phyloP scores from a whole-genome alignment of 805 yeast genomes.

The Kazachstania bromeliacearum region DNA sequence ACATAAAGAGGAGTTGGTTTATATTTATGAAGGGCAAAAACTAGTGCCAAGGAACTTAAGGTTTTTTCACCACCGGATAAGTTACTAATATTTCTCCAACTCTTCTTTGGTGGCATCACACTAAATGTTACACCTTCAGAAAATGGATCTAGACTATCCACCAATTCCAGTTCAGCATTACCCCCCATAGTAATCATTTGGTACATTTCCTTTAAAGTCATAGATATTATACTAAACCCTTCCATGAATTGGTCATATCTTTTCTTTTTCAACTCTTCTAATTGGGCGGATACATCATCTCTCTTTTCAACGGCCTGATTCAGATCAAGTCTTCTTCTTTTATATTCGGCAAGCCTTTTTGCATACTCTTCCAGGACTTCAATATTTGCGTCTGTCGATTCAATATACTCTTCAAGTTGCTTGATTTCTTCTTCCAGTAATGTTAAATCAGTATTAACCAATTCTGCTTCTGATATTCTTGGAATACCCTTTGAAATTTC shows the following conservation, averaged over 20 bases:
- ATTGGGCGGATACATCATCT: slow-evolving; percentile 49
- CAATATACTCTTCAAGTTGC: slow-evolving; percentile 45
- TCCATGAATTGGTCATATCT: slow-evolving; percentile 85
- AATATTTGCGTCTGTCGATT: slow-evolving; percentile 53
- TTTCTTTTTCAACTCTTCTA: slow-evolving; percentile 62
- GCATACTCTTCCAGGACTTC: slow-evolving; percentile 74
- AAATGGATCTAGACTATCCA: slow-evolving; percentile 94
- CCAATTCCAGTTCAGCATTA: slow-evolving; percentile 92
- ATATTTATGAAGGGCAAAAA: slow-evolving; percentile 90
- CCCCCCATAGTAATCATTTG: slow-evolving; percentile 99
- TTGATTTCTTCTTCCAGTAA: slow-evolving; percentile 43
- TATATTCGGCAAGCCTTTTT: slow-evolving; percentile 52
- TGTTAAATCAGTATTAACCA: slow-evolving; percentile 40
- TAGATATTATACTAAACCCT: slow-evolving; percentile 80
- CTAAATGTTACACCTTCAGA: slow-evolving; percentile 93
- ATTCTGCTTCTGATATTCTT: slow-evolving; percentile 42
- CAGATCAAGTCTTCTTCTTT: slow-evolving; percentile 52
- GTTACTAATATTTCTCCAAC: slow-evolving; percentile 93
- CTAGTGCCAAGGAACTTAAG: slow-evolving; percentile 85
- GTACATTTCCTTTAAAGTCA: slow-evolving; percentile 90
- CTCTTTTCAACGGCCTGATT: slow-evolving; percentile 58
- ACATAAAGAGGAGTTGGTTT: slow-evolving; percentile 96
- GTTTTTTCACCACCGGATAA: slow-evolving; percentile 98
- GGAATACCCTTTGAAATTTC: slow-evolving; percentile 28
- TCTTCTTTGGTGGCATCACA: slow-evolving; percentile 98